Conservation (phyloP, 2,329 filamentous ascomycete genomes). For the Fusarium armeniacum region DNA sequence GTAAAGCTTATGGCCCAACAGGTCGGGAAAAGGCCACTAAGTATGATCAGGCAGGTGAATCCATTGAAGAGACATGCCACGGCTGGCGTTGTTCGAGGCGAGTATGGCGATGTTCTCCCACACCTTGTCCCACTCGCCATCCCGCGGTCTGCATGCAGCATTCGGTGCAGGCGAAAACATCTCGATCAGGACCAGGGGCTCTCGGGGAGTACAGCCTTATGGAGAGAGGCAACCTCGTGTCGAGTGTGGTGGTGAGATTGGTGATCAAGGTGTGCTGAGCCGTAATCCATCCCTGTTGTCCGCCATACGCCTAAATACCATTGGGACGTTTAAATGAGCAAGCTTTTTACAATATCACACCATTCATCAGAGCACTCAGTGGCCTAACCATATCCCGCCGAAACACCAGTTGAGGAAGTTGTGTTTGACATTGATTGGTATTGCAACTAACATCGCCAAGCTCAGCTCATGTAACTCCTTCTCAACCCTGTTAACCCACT, state of each 20-base stretch:
- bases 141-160: background rate
- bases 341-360: slow-evolving; percentile 23
- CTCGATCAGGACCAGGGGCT: slow-evolving; percentile 19
- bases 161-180: background rate
- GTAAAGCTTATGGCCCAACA: background rate
- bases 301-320: slow-evolving; percentile 12
- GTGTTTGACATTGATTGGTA: slow-evolving; percentile 17
- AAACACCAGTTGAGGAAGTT: background rate
- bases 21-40: slow-evolving; percentile 2
- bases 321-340: slow-evolving; percentile 6
- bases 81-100: slow-evolving; percentile 27
- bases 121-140: slow-evolving; percentile 1
- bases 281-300: background rate
- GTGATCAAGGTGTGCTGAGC: slow-evolving; percentile 5
- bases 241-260: slow-evolving; percentile 5
- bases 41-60: slow-evolving; percentile 39
- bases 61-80: background rate
- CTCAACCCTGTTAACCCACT: background rate
- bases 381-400: background rate
- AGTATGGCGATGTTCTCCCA: slow-evolving; percentile 31
- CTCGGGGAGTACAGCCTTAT: slow-evolving; percentile 43
- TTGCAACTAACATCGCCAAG: background rate
- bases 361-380: background rate
- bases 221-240: slow-evolving; percentile 4
- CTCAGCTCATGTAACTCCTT: background rate